A percentile compares a stretch with the other conserved stretches of the same genome.
Conservation (phyloP, 2,329 filamentous ascomycete genomes). For the Hypoxylon sp. region DNA sequence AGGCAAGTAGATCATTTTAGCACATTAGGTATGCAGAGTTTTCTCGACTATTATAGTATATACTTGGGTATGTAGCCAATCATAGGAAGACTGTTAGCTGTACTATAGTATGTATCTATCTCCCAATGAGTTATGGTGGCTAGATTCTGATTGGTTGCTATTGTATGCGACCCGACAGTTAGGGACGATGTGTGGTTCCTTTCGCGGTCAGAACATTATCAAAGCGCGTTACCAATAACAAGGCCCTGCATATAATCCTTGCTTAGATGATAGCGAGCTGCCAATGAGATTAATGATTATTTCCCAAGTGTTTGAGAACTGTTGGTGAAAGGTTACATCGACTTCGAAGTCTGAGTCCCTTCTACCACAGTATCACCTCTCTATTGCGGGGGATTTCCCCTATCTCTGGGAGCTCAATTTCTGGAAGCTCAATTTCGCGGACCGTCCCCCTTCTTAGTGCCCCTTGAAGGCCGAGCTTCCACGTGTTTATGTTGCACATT, state of each 20-base stretch:
- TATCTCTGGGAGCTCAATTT: constrained; percentile 1
- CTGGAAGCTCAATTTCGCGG: constrained; percentile 14
- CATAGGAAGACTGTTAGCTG: background rate
- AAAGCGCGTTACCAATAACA: constrained; percentile 8
- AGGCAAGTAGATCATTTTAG: background rate
- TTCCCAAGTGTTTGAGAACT: constrained; percentile 11
- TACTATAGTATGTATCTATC: background rate
- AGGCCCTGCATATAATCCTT: constrained; percentile 18
- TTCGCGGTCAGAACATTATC: background rate
- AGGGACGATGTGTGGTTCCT: background rate
- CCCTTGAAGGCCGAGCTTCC: background rate
- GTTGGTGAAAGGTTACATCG: constrained; percentile 27
- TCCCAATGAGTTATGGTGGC: background rate
- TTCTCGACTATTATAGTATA: background rate
- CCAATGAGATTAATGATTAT: constrained; percentile 21
- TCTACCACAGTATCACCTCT: background rate
- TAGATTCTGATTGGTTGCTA: constrained; percentile 1
- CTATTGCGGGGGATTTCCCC: constrained; percentile 16
- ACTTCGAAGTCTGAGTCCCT: constrained; percentile 4
- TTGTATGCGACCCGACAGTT: background rate
- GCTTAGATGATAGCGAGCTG: background rate
- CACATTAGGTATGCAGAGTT: background rate
- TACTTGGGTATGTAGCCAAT: background rate
- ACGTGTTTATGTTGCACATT: constrained; percentile 11
- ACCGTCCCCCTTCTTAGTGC: background rate